These are phyloP conservation scores for Vitis hybrid DNA, from an alignment of 177 flowering plant species.

Conservation along the genomic window DNA sequence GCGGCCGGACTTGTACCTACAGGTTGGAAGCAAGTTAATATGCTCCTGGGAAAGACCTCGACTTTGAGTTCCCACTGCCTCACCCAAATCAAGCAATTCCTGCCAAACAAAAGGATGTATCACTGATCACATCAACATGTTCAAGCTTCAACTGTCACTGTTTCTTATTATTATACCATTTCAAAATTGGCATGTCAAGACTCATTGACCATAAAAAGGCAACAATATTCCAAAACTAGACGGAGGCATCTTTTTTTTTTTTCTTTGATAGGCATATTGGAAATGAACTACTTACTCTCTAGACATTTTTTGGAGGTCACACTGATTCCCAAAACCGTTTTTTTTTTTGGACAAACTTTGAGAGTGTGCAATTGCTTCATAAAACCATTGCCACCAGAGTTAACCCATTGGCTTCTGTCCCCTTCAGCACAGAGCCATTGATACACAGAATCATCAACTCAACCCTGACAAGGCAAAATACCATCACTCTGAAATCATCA, in stretches of 20 bases:
- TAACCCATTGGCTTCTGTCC: too few relatives aligned
- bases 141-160: not conserved
- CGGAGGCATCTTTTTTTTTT: not conserved
- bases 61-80: constrained; percentile 43
- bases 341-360: too few relatives aligned
- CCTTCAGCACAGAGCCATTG: too few relatives aligned
- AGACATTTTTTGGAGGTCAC: too few relatives aligned
- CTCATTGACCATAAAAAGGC: not conserved
- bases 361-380: too few relatives aligned
- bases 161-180: not conserved
- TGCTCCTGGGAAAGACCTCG: constrained; percentile 43
- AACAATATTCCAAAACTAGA: not conserved
- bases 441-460: too few relatives aligned
- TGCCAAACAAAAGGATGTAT: constrained; percentile 4
- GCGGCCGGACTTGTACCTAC: constrained; percentile 31
- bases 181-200: constrained; percentile 1
- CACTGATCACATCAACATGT: not conserved
- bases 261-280: too few relatives aligned
- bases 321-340: too few relatives aligned
- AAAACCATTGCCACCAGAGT: too few relatives aligned
- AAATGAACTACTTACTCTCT: too few relatives aligned
- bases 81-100: constrained; percentile 49
- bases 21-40: constrained; percentile 37
- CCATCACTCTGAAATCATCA: too few relatives aligned
- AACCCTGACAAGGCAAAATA: too few relatives aligned